These are phyloP conservation scores for Pyrenopolyporus hunteri DNA, from an alignment of 495 filamentous ascomycete genomes.

Conservation along the genomic window DNA sequence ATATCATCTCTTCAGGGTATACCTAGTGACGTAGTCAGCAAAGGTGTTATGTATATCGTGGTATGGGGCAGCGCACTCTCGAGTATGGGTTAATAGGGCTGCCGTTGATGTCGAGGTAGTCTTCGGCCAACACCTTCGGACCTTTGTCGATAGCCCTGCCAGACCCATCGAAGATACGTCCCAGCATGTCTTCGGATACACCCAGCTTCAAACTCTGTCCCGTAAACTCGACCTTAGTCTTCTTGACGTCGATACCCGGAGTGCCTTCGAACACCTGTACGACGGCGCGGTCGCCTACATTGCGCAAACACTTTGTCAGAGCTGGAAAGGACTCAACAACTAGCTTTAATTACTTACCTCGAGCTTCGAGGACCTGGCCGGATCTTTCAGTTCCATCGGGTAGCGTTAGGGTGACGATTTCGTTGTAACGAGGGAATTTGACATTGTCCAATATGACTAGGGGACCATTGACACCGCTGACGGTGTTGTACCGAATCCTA, in stretches of 20 bases:
- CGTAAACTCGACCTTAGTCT: constrained; percentile 97
- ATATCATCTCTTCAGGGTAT: constrained; percentile 99
- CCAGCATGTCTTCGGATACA: constrained; percentile 99
- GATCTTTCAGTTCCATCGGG: constrained; percentile 93
- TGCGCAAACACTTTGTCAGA: constrained; percentile 30
- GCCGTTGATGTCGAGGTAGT: constrained; percentile 98
- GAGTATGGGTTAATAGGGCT: constrained; percentile 99
- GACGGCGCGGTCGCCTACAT: constrained; percentile 82
- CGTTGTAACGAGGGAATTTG: constrained; percentile 96
- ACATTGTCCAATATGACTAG: constrained; percentile 98
- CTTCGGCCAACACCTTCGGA: constrained; percentile 96
- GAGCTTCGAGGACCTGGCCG: constrained; percentile 95
- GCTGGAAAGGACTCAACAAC: background rate
- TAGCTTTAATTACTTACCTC: constrained; percentile 62
- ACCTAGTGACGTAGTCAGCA: constrained; percentile 60
- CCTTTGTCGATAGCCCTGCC: constrained; percentile 98
- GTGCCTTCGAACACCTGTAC: constrained; percentile 99
- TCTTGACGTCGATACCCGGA: constrained; percentile 96
- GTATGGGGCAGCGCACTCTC: constrained; percentile 64
- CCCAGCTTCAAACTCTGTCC: constrained; percentile 97
- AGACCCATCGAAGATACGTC: constrained; percentile 97
- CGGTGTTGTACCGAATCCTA: constrained; percentile 94
- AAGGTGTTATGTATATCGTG: background rate
- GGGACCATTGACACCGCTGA: constrained; percentile 96
- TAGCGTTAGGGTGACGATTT: constrained; percentile 95